A percentile compares a stretch with the other conserved stretches of the same genome.
Evolutionary conservation across 805 yeast species (phyloP).

Genomic region (Sugiyamaella lignohabitans): DNA sequence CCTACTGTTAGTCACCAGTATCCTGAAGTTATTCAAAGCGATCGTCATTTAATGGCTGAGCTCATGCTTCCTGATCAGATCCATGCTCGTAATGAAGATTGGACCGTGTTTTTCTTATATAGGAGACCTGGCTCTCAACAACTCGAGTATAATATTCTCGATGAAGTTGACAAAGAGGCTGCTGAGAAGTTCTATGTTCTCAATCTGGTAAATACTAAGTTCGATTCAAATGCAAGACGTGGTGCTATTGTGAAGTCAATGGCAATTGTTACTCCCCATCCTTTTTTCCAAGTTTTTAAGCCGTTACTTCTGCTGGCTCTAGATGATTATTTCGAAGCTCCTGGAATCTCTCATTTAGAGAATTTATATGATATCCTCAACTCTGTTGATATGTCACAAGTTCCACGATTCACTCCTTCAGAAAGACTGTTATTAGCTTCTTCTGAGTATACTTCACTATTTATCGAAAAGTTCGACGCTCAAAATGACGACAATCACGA

Average conservation of each 20-base stretch:
- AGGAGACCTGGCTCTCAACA: constrained; percentile 11
- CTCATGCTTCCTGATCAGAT: constrained; percentile 56
- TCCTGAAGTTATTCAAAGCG: constrained; percentile 36
- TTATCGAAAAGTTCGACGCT: constrained; percentile 23
- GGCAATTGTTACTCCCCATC: constrained; percentile 49
- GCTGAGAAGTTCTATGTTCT: constrained; percentile 46
- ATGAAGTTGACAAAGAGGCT: constrained; percentile 29
- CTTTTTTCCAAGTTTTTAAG: constrained; percentile 50
- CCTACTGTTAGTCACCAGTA: constrained; percentile 56
- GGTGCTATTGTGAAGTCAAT: constrained; percentile 57
- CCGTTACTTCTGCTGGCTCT: constrained; percentile 51
- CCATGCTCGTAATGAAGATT: constrained; percentile 50
- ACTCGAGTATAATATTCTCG: constrained; percentile 28
- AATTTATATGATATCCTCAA: constrained; percentile 28
- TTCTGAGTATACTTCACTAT: constrained; percentile 22
- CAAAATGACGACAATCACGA: constrained; percentile 3
- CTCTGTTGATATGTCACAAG: constrained; percentile 23
- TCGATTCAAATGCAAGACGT: constrained; percentile 40
- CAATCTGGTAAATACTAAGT: constrained; percentile 49
- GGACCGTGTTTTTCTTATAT: constrained; percentile 45
- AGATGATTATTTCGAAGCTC: constrained; percentile 39
- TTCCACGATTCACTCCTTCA: constrained; percentile 26
- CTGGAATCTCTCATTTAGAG: constrained; percentile 16
- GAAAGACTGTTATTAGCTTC: constrained; percentile 27
- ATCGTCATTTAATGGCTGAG: constrained; percentile 40